Percentiles rank a stretch among this genome's conserved stretches.
phyloP scores from a whole-genome alignment of 371 early-diverging fungal species.

The Mucor saturninus region DNA sequence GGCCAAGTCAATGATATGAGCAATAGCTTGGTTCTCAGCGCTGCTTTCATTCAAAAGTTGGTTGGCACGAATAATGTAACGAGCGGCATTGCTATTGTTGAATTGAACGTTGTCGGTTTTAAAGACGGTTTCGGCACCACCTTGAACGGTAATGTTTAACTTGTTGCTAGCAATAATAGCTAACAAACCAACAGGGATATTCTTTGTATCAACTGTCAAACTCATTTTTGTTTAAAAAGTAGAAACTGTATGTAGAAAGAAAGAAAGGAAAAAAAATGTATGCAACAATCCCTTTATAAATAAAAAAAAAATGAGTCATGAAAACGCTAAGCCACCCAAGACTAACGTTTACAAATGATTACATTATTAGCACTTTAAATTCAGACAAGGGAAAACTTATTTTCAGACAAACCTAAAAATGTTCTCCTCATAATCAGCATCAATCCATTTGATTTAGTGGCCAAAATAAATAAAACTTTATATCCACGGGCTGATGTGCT shows the following conservation, averaged over 20 bases:
- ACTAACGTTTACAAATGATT: too few relatives aligned
- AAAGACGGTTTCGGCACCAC: conserved; percentile 16
- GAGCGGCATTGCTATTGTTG: conserved; percentile 16
- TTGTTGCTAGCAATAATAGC: conserved; percentile 35
- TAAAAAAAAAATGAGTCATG: conserved; percentile 5
- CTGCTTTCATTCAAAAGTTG: conserved; percentile 28
- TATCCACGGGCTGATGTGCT: too few relatives aligned
- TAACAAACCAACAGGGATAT: conserved; percentile 47
- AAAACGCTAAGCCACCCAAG: conserved; percentile 1
- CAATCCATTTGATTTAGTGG: too few relatives aligned
- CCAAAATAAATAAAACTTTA: too few relatives aligned
- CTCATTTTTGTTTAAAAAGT: conserved; percentile 17
- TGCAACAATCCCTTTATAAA: neutral
- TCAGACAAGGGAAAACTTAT: too few relatives aligned
- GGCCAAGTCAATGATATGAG: conserved; percentile 28
- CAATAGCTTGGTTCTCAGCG: conserved; percentile 24
- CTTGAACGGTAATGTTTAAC: conserved; percentile 15
- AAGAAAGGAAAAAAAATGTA: neutral
- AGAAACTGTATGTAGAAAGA: neutral
- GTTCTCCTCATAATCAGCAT: too few relatives aligned
- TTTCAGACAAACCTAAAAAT: too few relatives aligned
- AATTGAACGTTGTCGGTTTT: conserved; percentile 17
- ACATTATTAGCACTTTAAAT: too few relatives aligned
- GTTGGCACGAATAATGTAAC: conserved; percentile 28
- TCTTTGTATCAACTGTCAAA: conserved; percentile 45